These are phyloP conservation scores for Penicillium sp. DNA, from an alignment of 2,329 filamentous ascomycete species.

Conservation along the genomic window DNA sequence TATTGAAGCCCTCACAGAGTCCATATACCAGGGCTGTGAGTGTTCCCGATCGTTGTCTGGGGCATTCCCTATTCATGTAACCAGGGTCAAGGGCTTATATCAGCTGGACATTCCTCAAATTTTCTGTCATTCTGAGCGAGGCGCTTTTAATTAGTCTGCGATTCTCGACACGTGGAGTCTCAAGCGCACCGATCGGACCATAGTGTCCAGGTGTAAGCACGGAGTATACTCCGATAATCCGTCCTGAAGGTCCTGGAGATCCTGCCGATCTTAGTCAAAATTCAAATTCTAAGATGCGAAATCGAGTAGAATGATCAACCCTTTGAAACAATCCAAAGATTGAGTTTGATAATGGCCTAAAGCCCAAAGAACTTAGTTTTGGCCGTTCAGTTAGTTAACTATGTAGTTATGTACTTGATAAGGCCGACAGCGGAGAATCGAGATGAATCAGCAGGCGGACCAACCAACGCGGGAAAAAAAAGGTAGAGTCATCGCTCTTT, in stretches of 20 bases:
- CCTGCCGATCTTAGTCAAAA: neutral
- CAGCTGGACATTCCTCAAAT: neutral
- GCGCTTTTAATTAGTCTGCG: neutral
- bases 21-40: neutral
- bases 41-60: neutral
- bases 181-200: neutral
- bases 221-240: neutral
- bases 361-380: neutral
- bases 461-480: constrained; percentile 14
- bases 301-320: neutral
- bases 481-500: constrained; percentile 18
- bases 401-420: too few relatives aligned
- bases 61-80: neutral
- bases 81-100: neutral
- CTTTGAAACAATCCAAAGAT: too few relatives aligned
- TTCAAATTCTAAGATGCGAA: neutral
- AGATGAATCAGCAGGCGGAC: constrained; percentile 19
- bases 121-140: neutral
- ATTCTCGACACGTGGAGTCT: neutral
- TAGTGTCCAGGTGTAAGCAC: neutral
- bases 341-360: neutral
- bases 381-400: neutral
- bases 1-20: neutral
- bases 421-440: neutral
- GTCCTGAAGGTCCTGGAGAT: neutral